Percentiles rank a stretch among this genome's conserved stretches.
These are phyloP conservation scores for Cucurbitaria berberidis DNA, from an alignment of 2,329 filamentous ascomycete genomes.

Conservation along the genomic window DNA sequence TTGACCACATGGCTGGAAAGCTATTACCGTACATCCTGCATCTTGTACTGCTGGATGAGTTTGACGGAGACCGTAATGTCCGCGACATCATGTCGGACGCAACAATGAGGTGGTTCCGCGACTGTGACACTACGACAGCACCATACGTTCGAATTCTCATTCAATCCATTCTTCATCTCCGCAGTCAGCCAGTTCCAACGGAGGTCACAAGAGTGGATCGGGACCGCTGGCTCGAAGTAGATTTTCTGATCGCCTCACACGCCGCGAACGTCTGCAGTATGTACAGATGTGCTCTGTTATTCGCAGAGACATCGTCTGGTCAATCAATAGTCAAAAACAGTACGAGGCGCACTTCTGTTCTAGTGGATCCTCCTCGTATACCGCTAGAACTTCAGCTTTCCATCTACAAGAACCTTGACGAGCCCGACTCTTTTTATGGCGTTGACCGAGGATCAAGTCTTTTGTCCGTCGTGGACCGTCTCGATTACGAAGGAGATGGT, in stretches of 20 bases:
- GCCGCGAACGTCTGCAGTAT: constrained; percentile 81
- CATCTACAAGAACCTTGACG: constrained; percentile 92
- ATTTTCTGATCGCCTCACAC: constrained; percentile 71
- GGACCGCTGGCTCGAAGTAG: constrained; percentile 82
- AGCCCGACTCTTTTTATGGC: constrained; percentile 96
- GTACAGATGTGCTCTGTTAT: constrained; percentile 83
- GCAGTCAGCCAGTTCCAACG: constrained; percentile 74
- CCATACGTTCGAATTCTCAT: constrained; percentile 76
- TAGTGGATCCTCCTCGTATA: constrained; percentile 52
- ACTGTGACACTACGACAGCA: constrained; percentile 54
- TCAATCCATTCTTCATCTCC: constrained; percentile 83
- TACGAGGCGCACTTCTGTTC: constrained; percentile 69
- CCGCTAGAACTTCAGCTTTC: constrained; percentile 74
- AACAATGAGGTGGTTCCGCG: constrained; percentile 68
- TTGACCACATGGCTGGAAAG: constrained; percentile 73
- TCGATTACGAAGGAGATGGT: constrained; percentile 90
- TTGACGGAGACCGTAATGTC: constrained; percentile 64
- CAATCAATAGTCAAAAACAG: constrained; percentile 54
- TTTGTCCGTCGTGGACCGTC: constrained; percentile 75
- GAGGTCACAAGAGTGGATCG: constrained; percentile 82
- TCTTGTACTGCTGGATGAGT: constrained; percentile 73
- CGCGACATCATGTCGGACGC: constrained; percentile 67
- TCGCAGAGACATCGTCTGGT: constrained; percentile 74
- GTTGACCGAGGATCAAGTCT: constrained; percentile 79
- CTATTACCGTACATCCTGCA: constrained; percentile 87